Conservation (phyloP, 1,284 basidiomycete species). For the Apiotrichum sp. region DNA sequence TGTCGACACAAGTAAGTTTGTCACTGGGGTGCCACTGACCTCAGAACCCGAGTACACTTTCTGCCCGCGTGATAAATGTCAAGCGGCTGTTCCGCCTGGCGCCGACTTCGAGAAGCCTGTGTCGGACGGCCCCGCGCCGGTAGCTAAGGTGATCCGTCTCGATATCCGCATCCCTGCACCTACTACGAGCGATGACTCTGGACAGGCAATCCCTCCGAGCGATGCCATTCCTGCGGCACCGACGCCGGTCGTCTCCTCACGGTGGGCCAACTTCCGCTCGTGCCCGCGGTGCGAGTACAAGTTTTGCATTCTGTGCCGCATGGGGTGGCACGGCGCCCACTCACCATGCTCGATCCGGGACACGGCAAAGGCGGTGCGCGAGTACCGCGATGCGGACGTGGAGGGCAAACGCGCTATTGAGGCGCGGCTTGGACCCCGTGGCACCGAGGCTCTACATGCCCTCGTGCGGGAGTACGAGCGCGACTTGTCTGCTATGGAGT, state of each 20-base stretch:
- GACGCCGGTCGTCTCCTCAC: not conserved
- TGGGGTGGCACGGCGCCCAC: slow-evolving; percentile 43
- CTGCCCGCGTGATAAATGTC: slow-evolving; percentile 42
- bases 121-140: not conserved
- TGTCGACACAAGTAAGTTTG: slow-evolving; percentile 35
- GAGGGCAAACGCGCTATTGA: slow-evolving; percentile 12
- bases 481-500: slow-evolving; percentile 17
- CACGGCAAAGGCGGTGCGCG: slow-evolving; percentile 18
- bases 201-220: not conserved
- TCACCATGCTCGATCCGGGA: slow-evolving; percentile 28
- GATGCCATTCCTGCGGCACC: not conserved
- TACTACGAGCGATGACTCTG: too few species aligned
- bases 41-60: slow-evolving; percentile 39
- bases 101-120: not conserved
- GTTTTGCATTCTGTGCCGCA: slow-evolving; percentile 40
- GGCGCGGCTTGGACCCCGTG: slow-evolving; percentile 1
- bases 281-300: slow-evolving; percentile 34
- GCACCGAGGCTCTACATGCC: slow-evolving; percentile 3
- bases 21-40: not conserved
- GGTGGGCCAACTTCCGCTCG: slow-evolving; percentile 33
- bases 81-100: slow-evolving; percentile 41
- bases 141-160: not conserved
- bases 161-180: not conserved
- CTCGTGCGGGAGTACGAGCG: slow-evolving; percentile 8
- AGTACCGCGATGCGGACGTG: slow-evolving; percentile 36